Conservation (phyloP, 108 stramenopile species). For the Nitzschia putrida region DNA sequence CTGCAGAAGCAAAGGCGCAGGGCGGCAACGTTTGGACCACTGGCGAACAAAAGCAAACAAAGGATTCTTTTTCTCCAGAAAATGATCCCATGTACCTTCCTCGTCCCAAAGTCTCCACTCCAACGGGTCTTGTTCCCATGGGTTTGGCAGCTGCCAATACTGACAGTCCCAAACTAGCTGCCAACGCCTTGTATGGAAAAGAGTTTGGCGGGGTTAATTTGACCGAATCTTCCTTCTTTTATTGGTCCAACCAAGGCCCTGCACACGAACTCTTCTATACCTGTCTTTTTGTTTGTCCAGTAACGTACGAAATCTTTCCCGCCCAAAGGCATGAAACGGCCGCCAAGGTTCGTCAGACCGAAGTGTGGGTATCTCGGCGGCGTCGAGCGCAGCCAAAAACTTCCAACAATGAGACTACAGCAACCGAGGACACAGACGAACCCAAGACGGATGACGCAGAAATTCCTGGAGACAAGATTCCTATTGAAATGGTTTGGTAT, state of each 20-base stretch:
- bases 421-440: neutral
- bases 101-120: too few relatives aligned
- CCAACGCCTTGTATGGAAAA: conserved; percentile 3
- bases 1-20: too few relatives aligned
- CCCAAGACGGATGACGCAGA: neutral
- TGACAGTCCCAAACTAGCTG: neutral
- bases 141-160: neutral
- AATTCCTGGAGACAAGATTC: neutral
- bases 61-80: too few relatives aligned
- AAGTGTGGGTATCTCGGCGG: neutral
- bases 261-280: neutral
- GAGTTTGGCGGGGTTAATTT: neutral
- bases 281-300: conserved; percentile 11
- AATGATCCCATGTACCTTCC: too few relatives aligned
- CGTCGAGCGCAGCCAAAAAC: neutral
- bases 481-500: conserved; percentile 5
- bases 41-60: too few relatives aligned
- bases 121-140: too few relatives aligned
- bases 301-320: conserved; percentile 15
- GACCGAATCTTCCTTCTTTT: conserved; percentile 3
- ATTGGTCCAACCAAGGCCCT: conserved; percentile 1
- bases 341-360: neutral
- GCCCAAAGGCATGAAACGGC: neutral
- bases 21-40: too few relatives aligned
- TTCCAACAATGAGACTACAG: neutral